Base-by-base conservation (phyloP, 768 basidiomycete genomes). In the Rubroboletus satanas region DNA sequence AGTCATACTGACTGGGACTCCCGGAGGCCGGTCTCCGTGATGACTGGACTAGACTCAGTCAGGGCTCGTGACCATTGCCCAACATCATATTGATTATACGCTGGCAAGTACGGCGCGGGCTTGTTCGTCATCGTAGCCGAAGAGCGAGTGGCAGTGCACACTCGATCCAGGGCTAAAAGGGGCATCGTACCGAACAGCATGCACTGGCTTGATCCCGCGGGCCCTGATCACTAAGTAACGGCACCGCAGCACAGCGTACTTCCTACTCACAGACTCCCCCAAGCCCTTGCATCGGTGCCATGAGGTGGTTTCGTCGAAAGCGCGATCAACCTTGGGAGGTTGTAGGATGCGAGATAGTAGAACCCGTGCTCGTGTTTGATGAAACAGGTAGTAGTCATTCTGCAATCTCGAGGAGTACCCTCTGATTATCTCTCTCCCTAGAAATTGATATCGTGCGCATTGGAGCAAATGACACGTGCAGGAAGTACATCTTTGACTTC, bases 281-380 rank as follows among this genome's bases (percentile, higher is more conserved):
- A 46, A 57, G 54, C 47, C 52, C 52, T 63, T 57, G 45, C 42
- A 39, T 59, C 54, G 55, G 43, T 44, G 18, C 50, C 51, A 70
- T 71, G 66, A 64, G 66, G 64, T 72, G 73, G 57, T 79, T 86
- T 61, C 78, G 81, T 57, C 77, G 82, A 56, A 80, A 76, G 58
- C 54, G 48, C 49, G 81, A 85, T 63, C 72, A 73, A 9, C 81
- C 87, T 36, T 91, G 89, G 89, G 89, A 91, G 72, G 88, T 90
- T 39, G 84, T 90, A 29, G 83, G 83, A 54, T 82, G 77, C 64
- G 81, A 79, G 63, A 70, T 74, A 32, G 81, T 91, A 46, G 79
- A 83, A 44, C 83, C 88, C 26, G 79, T 90, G 14, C 75, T 80
- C 17, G 81, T 79, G 69, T 87, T 82, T 68, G 79, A 82, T 58